phyloP scores from a whole-genome alignment of 768 basidiomycete genomes.

The Leccinum longicurvipes region DNA sequence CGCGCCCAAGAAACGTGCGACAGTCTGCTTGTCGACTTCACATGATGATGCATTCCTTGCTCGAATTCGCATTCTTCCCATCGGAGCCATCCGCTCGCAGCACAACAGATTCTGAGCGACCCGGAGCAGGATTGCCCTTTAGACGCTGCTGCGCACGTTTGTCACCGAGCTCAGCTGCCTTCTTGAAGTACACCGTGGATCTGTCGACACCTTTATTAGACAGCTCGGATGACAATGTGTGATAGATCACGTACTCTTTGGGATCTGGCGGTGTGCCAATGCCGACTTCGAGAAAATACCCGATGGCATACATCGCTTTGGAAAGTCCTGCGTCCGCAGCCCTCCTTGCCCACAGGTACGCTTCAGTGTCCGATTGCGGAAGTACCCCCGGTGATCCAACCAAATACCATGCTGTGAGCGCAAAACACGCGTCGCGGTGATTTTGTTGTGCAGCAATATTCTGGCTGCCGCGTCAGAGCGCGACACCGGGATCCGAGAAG shows the following conservation, averaged over 20 bases:
- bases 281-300: constrained; percentile 96
- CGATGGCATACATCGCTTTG: constrained; percentile 97
- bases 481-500: constrained; percentile 2
- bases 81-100: constrained; percentile 49
- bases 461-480: constrained; percentile 38
- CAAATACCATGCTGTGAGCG: constrained; percentile 98
- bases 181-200: constrained; percentile 80
- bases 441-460: constrained; percentile 98
- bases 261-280: constrained; percentile 72
- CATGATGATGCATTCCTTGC: constrained; percentile 89
- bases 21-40: constrained; percentile 37
- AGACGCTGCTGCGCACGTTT: constrained; percentile 89
- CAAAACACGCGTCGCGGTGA: constrained; percentile 96
- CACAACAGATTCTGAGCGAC: constrained; percentile 60
- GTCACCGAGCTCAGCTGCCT: constrained; percentile 88
- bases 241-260: constrained; percentile 52
- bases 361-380: constrained; percentile 98
- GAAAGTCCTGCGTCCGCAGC: constrained; percentile 89
- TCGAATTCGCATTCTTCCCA: constrained; percentile 44
- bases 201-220: constrained; percentile 34
- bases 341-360: constrained; percentile 95
- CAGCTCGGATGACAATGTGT: constrained; percentile 3
- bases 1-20: constrained; percentile 4
- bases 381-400: constrained; percentile 97
- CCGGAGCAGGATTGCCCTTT: constrained; percentile 55